Evolutionary conservation across 768 basidiomycete species (phyloP), one percentile per base, ranked within the genome.

Genomic region (Mycena sanguinolenta): DNA sequence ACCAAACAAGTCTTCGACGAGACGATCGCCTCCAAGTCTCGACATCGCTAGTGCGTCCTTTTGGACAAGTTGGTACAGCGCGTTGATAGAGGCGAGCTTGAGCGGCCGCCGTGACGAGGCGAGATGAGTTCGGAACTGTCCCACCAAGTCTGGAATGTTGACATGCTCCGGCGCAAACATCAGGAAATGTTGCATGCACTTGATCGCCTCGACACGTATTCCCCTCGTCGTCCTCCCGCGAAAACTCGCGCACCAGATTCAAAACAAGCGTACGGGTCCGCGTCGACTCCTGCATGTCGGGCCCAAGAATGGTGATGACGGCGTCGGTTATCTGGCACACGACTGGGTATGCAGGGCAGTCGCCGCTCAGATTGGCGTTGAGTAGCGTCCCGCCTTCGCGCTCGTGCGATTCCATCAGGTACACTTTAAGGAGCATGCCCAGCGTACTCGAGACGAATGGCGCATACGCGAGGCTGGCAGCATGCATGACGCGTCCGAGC

Each of bases 291-390:
- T 96, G 93, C 60, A 99, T 91, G 75, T 98, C 98, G 1, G 98
- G 98, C 1, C 98, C 98, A 53, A 98, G 88, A 17, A 98, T 92
- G 19, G 92, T 95, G 73, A 98, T 95, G 55, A 97, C 88, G 2
- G 96, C 95, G 78, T 98, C 96, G 57, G 97, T 92, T 49, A 98
- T 93, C 71, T 93, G 91, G 75, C 97, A 98, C 97, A 95, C 90
- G 25, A 95, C 91, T 21, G 96, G 95, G 32, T 34, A 97, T 0
- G 95, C 92, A 0, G 96, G 97, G 32, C 95, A 87, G 76, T 98
- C 96, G 12, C 96, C 96, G 59, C 95, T 91, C 49, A 94, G 82
- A 76, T 99, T 98, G 58, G 91, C 91, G 73, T 93, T 94, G 13
- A 87, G 83, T 21, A 95, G 82, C 0, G 92, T 90, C 0, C 97